Evolutionary conservation across 108 stramenopile species (phyloP), one percentile per base, ranked within the genome.

Genomic region (Cylindrotheca closterium): DNA sequence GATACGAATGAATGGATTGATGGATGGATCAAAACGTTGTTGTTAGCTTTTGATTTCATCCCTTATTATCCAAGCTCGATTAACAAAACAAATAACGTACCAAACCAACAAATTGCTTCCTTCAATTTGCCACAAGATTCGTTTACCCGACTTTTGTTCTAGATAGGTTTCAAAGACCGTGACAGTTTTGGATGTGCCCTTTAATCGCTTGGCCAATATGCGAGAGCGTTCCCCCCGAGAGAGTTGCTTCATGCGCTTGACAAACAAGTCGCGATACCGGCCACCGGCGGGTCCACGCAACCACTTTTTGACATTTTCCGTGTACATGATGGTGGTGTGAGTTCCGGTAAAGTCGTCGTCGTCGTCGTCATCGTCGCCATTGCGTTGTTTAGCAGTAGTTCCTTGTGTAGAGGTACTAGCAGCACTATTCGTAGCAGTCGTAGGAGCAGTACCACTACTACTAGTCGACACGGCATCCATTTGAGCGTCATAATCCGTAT

Each of bases 101-200:
- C 67, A 65, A 57, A 65, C 57, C 18, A 65, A 56, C 21, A 65
- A 4, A 19, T 8, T 27, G 22, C 15, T 22, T 27, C 56, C 51
- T 30, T 61, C 58, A 12, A 80, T 76, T 12, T 76, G 77, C 77
- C 79, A 84, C 4, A 84, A 25, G 28, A 84, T 84, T 3, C 83
- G 68, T 21, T 61, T 53, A 8, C 78, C 81, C 7, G 73, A 75
- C 22, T 78, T 78, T 63, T 79, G 74, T 27, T 81, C 80, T 30
- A 84, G 42, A 58, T 84, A 81, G 18, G 80, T 81, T 60, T 84
- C 77, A 27, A 61, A 81, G 26, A 84, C 78, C 10, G 69, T 57
- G 37, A 42, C 15, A 10, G 37, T 7, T 10, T 29, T 55, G 30
- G 75, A 68, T 23, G 51, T 63, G 37, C 83, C 83, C 30, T 54